Conservation (phyloP, 2,329 filamentous ascomycete species). For the Exophiala mesophila region DNA sequence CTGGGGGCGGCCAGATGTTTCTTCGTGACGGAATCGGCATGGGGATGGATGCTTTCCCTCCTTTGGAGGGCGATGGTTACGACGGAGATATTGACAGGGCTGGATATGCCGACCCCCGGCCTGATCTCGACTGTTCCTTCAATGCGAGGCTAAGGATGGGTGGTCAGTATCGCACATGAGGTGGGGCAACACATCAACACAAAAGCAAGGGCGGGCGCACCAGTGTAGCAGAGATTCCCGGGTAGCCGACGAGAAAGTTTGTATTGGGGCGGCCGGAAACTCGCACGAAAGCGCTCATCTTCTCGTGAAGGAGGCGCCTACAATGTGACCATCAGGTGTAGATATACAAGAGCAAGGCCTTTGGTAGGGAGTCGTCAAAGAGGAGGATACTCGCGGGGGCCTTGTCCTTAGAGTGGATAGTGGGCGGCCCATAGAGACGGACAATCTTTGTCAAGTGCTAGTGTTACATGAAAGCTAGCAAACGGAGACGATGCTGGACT, state of each 20-base stretch:
- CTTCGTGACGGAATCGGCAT: conserved; percentile 89
- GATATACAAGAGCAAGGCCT: conserved; percentile 4
- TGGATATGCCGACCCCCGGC: conserved; percentile 76
- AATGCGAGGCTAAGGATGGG: conserved; percentile 69
- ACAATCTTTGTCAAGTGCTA: too few species aligned
- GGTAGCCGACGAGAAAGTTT: conserved; percentile 93
- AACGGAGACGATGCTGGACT: background rate
- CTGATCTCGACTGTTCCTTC: conserved; percentile 97
- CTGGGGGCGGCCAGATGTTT: conserved; percentile 85
- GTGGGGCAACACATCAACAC: conserved; percentile 6
- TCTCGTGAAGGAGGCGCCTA: conserved; percentile 27
- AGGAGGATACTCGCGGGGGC: conserved; percentile 16
- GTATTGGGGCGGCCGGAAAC: conserved; percentile 96
- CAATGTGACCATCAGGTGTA: conserved; percentile 18
- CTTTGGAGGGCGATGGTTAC: conserved; percentile 92
- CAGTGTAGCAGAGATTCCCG: conserved; percentile 93
- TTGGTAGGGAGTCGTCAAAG: conserved; percentile 12
- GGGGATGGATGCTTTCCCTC: conserved; percentile 92
- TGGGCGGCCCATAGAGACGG: conserved; percentile 25
- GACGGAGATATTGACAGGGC: conserved; percentile 83
- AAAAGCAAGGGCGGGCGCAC: conserved; percentile 52
- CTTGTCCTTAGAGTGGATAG: conserved; percentile 15
- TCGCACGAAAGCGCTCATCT: conserved; percentile 78
- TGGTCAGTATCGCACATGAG: conserved; percentile 23
- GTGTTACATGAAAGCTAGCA: conserved; percentile 14